Percentiles rank a stretch among this genome's conserved stretches.
Conservation (phyloP, 2,329 filamentous ascomycete species). For the Colletotrichum lentis region DNA sequence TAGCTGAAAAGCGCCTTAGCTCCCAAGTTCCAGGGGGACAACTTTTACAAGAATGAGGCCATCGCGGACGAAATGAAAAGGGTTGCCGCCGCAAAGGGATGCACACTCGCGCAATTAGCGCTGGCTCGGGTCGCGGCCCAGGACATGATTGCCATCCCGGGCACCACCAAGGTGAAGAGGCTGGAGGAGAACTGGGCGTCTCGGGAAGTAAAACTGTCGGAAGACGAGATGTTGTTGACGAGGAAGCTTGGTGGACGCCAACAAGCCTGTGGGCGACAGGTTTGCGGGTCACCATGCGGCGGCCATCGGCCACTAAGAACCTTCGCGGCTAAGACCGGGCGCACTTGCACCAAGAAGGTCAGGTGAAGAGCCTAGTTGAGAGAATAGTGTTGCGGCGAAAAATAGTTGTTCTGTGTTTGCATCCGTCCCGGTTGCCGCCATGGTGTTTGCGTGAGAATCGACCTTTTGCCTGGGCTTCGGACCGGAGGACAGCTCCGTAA, state of each 20-base stretch:
- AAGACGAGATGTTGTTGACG: constrained; percentile 44
- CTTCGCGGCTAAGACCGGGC: too few relatives aligned
- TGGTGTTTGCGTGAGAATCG: too few relatives aligned
- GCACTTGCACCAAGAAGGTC: too few relatives aligned
- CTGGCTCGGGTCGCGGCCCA: constrained; percentile 53
- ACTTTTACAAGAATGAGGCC: constrained; percentile 53
- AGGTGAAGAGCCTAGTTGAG: too few relatives aligned
- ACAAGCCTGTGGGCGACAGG: not conserved
- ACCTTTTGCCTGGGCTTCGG: not conserved
- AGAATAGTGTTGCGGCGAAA: too few relatives aligned
- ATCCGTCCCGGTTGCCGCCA: too few relatives aligned
- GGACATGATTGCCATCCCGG: constrained; percentile 56
- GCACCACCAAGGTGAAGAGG: constrained; percentile 52
- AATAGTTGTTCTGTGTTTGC: too few relatives aligned
- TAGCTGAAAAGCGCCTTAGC: constrained; percentile 22
- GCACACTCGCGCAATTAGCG: constrained; percentile 48
- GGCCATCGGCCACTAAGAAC: not conserved
- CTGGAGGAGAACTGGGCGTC: constrained; percentile 53
- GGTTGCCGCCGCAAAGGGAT: constrained; percentile 48
- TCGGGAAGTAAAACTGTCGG: constrained; percentile 46
- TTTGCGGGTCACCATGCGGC: not conserved
- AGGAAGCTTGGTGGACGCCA: not conserved
- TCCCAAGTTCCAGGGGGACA: constrained; percentile 53
- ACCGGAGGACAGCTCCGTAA: not conserved
- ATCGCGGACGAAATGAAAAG: constrained; percentile 54